These are phyloP conservation scores for Neonectria ditissima DNA, from an alignment of 2,329 filamentous ascomycete species.

Conservation along the genomic window DNA sequence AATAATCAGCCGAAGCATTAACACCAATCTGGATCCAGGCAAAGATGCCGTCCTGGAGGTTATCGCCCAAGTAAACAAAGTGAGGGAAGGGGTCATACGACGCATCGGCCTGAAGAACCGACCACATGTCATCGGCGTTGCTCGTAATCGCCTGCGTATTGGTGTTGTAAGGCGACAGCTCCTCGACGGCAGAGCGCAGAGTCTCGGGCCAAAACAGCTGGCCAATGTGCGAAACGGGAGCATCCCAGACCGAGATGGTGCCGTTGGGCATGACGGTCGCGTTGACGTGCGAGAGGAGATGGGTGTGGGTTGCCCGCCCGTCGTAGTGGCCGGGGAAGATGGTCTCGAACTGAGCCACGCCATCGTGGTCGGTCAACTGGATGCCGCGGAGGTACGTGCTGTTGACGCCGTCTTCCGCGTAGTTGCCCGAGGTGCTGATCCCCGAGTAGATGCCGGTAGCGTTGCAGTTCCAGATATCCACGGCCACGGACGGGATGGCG, in stretches of 20 bases:
- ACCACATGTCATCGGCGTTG: slow-evolving; percentile 60
- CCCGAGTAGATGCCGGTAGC: slow-evolving; percentile 59
- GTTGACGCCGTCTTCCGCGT: slow-evolving; percentile 48
- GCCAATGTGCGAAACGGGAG: slow-evolving; percentile 65
- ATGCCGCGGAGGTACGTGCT: slow-evolving; percentile 55
- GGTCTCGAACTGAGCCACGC: slow-evolving; percentile 56
- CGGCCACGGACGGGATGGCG: slow-evolving; percentile 52
- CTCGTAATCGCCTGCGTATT: slow-evolving; percentile 57
- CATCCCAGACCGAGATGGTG: slow-evolving; percentile 47
- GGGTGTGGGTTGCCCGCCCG: slow-evolving; percentile 54
- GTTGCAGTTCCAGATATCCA: slow-evolving; percentile 61
- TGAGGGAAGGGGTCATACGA: slow-evolving; percentile 69
- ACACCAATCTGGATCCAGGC: slow-evolving; percentile 66
- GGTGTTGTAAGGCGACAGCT: slow-evolving; percentile 55
- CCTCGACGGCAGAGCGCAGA: slow-evolving; percentile 61
- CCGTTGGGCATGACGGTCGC: slow-evolving; percentile 57
- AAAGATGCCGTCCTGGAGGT: slow-evolving; percentile 62
- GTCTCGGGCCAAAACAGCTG: slow-evolving; percentile 72
- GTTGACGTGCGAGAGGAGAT: slow-evolving; percentile 53
- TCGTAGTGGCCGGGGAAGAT: slow-evolving; percentile 59
- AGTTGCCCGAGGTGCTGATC: slow-evolving; percentile 51
- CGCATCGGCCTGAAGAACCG: slow-evolving; percentile 52
- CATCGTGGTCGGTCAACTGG: slow-evolving; percentile 54
- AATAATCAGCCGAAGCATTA: slow-evolving; percentile 45
- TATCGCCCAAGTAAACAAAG: slow-evolving; percentile 67